A percentile compares a stretch with the other conserved stretches of the same genome.
phyloP scores from a whole-genome alignment of 2,329 filamentous ascomycete species.

The Pseudonectria foliicola region DNA sequence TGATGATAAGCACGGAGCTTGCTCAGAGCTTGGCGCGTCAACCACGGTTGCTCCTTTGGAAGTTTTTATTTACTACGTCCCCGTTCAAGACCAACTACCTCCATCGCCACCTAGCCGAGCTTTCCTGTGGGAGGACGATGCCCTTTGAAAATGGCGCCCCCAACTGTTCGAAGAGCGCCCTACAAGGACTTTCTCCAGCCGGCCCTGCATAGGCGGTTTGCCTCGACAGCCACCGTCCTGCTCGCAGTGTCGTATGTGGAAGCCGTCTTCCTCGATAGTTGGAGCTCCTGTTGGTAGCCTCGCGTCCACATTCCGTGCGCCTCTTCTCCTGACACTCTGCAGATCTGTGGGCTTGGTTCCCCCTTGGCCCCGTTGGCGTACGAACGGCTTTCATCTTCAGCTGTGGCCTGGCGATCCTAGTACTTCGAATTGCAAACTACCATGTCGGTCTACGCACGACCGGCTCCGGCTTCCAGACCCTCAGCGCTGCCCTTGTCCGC shows the following conservation, averaged over 20 bases:
- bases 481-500: conserved; percentile 50
- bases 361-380: conserved; percentile 66
- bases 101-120: conserved; percentile 16
- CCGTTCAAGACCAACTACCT: conserved; percentile 8
- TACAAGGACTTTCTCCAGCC: conserved; percentile 92
- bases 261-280: conserved; percentile 62
- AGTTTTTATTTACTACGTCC: conserved; percentile 27
- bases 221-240: conserved; percentile 64
- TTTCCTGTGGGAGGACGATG: conserved; percentile 33
- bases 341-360: conserved; percentile 86
- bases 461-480: conserved; percentile 57
- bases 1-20: conserved; percentile 17
- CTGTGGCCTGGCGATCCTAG: conserved; percentile 68
- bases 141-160: conserved; percentile 43
- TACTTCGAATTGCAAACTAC: conserved; percentile 79
- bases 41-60: conserved; percentile 25
- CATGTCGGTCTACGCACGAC: conserved; percentile 69
- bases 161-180: conserved; percentile 48
- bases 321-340: conserved; percentile 9
- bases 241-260: conserved; percentile 66
- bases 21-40: conserved; percentile 13
- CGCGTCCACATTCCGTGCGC: neutral
- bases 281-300: conserved; percentile 55
- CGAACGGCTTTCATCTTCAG: conserved; percentile 70
- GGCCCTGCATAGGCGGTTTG: conserved; percentile 79